phyloP scores from a whole-genome alignment of 2,329 filamentous ascomycete species.

The Stachybotrys chartarum region DNA sequence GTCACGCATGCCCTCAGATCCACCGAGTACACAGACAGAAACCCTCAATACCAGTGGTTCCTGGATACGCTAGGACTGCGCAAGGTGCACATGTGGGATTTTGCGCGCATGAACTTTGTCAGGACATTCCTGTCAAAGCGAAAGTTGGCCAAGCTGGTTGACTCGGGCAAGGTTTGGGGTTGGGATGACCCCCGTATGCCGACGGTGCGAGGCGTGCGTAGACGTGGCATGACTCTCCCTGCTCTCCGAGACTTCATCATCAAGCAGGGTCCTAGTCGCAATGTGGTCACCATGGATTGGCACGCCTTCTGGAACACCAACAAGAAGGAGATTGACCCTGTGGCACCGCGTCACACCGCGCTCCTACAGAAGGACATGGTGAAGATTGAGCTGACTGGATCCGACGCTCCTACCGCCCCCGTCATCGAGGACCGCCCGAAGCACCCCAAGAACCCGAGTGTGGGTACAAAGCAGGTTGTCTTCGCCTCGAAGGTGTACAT shows the following conservation, averaged over 20 bases:
- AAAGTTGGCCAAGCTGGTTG: conserved; percentile 78
- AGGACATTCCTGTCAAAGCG: conserved; percentile 78
- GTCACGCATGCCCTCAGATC: conserved; percentile 78
- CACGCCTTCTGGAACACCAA: conserved; percentile 65
- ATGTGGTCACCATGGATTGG: conserved; percentile 82
- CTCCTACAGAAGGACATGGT: conserved; percentile 66
- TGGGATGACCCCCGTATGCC: conserved; percentile 88
- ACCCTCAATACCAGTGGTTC: conserved; percentile 85
- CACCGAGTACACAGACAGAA: conserved; percentile 82
- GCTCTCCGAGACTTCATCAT: conserved; percentile 79
- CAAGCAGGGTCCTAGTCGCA: conserved; percentile 76
- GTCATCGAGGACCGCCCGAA: conserved; percentile 71
- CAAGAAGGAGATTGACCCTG: conserved; percentile 76
- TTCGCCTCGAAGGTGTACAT: conserved; percentile 71
- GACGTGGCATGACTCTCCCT: conserved; percentile 71
- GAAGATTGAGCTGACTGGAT: conserved; percentile 60
- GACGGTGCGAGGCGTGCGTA: conserved; percentile 70
- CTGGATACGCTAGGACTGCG: conserved; percentile 65
- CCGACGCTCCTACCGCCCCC: conserved; percentile 55
- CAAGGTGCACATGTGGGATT: conserved; percentile 79
- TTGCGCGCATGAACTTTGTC: conserved; percentile 78
- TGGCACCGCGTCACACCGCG: conserved; percentile 67
- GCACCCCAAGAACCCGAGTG: conserved; percentile 79
- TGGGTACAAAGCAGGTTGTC: conserved; percentile 80
- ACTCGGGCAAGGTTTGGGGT: conserved; percentile 67